phyloP scores from a whole-genome alignment of 2,329 filamentous ascomycete genomes.

The Colletotrichum horii region DNA sequence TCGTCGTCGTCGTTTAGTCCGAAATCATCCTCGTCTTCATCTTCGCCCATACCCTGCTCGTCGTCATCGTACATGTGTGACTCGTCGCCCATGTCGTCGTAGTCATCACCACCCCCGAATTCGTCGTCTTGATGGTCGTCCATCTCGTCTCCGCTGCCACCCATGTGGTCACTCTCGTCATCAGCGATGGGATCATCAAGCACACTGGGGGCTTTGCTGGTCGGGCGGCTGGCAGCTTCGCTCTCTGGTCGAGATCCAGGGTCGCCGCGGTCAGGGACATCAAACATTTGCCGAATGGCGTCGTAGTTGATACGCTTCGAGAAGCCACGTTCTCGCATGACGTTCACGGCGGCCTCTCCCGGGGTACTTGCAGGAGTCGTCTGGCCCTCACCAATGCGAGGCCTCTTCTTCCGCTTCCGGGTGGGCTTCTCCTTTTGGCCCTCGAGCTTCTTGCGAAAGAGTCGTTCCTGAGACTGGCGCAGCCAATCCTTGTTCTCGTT shows the following conservation, averaged over 20 bases:
- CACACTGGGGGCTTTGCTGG: slow-evolving; percentile 38
- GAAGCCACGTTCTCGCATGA: slow-evolving; percentile 70
- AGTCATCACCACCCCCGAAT: slow-evolving; percentile 35
- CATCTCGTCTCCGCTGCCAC: slow-evolving; percentile 27
- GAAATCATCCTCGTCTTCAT: slow-evolving; percentile 18
- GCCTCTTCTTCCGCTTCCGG: slow-evolving; percentile 59
- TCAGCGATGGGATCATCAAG: slow-evolving; percentile 41
- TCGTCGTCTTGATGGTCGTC: slow-evolving; percentile 34
- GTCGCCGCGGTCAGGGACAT: slow-evolving; percentile 46
- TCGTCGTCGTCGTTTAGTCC: slow-evolving; percentile 17
- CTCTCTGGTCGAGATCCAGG: slow-evolving; percentile 58
- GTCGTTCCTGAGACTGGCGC: slow-evolving; percentile 82
- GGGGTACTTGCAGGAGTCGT: slow-evolving; percentile 70
- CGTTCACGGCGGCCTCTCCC: slow-evolving; percentile 71
- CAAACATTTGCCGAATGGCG: slow-evolving; percentile 63
- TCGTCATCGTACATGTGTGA: slow-evolving; percentile 23
- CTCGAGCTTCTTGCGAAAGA: slow-evolving; percentile 73
- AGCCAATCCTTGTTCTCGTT: slow-evolving; percentile 95
- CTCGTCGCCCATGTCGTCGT: slow-evolving; percentile 35
- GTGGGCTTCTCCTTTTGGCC: slow-evolving; percentile 61
- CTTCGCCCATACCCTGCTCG: slow-evolving; percentile 11
- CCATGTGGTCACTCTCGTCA: slow-evolving; percentile 35
- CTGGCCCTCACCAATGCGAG: slow-evolving; percentile 69
- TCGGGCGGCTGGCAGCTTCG: slow-evolving; percentile 38
- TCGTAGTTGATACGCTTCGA: slow-evolving; percentile 80